Conservation (phyloP, 1,284 basidiomycete genomes). For the Xerocomus amazonicus region DNA sequence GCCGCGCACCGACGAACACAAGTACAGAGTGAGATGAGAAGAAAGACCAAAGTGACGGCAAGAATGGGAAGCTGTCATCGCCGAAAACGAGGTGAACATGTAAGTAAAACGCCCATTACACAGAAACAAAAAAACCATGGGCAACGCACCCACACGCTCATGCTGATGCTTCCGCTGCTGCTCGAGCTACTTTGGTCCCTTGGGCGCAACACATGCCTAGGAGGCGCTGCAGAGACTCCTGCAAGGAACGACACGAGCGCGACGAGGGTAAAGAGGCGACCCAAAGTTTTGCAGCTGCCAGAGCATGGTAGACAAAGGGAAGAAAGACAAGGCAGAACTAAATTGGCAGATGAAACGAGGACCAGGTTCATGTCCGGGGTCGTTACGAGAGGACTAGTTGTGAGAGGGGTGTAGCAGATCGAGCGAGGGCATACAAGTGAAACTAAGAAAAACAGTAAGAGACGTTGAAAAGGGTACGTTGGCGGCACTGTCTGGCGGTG, state of each 20-base stretch:
- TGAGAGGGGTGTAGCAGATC: neutral
- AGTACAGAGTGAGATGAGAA: slow-evolving; percentile 19
- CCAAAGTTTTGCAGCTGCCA: slow-evolving; percentile 1
- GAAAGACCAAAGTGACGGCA: slow-evolving; percentile 21
- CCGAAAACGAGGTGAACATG: neutral
- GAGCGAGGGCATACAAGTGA: neutral
- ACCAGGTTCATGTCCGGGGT: slow-evolving; percentile 13
- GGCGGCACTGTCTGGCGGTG: slow-evolving; percentile 7
- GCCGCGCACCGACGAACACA: slow-evolving; percentile 21
- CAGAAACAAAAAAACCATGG: neutral
- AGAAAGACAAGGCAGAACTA: slow-evolving; percentile 1
- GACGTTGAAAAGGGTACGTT: slow-evolving; percentile 8
- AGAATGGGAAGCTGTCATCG: slow-evolving; percentile 25
- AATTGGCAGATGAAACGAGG: neutral
- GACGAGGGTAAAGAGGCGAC: slow-evolving; percentile 1
- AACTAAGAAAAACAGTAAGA: neutral
- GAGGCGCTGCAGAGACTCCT: slow-evolving; percentile 14
- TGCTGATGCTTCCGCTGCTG: slow-evolving; percentile 7
- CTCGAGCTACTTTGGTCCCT: neutral
- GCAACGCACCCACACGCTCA: slow-evolving; percentile 27
- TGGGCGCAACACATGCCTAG: neutral
- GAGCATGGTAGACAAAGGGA: slow-evolving; percentile 2
- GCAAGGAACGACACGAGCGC: slow-evolving; percentile 3
- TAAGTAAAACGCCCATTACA: neutral
- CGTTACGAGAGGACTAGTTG: slow-evolving; percentile 2